Percentiles rank a stretch among this genome's conserved stretches.
Conservation (phyloP, 352 stramenopile genomes). For the Vaucheria bursata region DNA sequence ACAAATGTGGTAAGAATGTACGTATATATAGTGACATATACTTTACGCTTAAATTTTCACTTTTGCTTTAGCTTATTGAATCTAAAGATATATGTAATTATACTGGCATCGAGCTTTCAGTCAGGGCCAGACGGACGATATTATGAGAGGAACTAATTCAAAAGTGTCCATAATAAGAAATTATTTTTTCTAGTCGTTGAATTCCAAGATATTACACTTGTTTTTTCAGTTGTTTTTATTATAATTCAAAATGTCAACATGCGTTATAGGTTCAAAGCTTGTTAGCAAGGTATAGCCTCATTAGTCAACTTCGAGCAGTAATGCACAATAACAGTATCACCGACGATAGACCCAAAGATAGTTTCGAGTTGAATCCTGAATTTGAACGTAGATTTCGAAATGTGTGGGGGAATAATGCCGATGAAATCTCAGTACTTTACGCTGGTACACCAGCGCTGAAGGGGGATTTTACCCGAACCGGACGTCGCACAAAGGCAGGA, state of each 20-base stretch:
- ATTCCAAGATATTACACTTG: too few species aligned
- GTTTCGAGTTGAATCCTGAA: conserved; percentile 21
- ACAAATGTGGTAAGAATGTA: conserved; percentile 77
- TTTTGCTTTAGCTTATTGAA: too few species aligned
- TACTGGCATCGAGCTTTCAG: too few species aligned
- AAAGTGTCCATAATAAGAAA: too few species aligned
- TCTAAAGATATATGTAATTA: too few species aligned
- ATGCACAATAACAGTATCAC: conserved; percentile 10
- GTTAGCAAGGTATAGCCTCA: conserved; percentile 59
- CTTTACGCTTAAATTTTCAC: too few species aligned
- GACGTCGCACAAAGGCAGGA: conserved; percentile 80
- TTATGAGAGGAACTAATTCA: too few species aligned
- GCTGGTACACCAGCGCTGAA: conserved; percentile 86
- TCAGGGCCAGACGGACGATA: too few species aligned
- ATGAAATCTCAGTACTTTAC: conserved; percentile 81
- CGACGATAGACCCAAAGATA: conserved; percentile 21
- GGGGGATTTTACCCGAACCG: conserved; percentile 87
- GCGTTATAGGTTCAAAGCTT: conserved; percentile 50
- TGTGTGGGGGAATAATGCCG: conserved; percentile 89
- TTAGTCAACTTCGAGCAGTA: neutral
- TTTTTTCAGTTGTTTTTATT: too few species aligned
- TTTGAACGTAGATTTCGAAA: conserved; percentile 50
- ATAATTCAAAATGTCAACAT: too few species aligned
- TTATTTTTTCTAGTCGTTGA: too few species aligned
- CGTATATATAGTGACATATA: neutral